Evolutionary conservation across 2,329 filamentous ascomycete species (phyloP), one percentile per base, ranked within the genome.

Genomic region (Fusarium pseudograminearum): DNA sequence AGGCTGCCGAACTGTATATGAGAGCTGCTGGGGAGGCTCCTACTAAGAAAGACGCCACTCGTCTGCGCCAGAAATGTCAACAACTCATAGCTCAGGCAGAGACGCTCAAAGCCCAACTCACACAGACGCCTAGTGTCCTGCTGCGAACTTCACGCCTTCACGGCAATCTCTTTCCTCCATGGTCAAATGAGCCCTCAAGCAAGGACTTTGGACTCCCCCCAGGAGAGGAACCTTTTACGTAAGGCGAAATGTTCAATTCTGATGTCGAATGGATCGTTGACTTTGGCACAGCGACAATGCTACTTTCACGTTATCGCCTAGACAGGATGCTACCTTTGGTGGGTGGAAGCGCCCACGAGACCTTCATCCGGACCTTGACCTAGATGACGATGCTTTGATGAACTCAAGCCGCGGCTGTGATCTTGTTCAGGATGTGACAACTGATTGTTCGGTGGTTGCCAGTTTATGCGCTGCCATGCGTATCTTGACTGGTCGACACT

Each of bases 401-500:
- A 79, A 81, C 47, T 83, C 86, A 18, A 80, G 81, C 9, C 80
- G 84, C 11, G 85, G 87, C 16, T 89, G 92, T 65, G 95, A 99
- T 79, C 86, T 99, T 10, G 94, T 98, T 4, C 96, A 99, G 79
- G 96, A 99, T 79, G 90, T 97, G 62, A 94, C 95, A 7, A 97
- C 95, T 1, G 96, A 99, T 78, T 99, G 96, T 77, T 98, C 96
- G 2, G 95, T 99, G 5, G 95, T 99, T 30, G 96, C 96, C 18
- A 98, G 96, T 77, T 85, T 99, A 8, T 98, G 94, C 77, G 94
- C 94, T 28, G 90, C 89, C 26, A 90, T 91, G 64, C 90, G 90
- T 41, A 85, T 90, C 11, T 86, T 90, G 65, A 89, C 89, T 20
- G 91, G 91, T 3, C 86, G 91, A 78, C 84, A 86, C 38, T 89